A percentile compares a stretch with the other conserved stretches of the same genome.
phyloP scores from a whole-genome alignment of 2,329 filamentous ascomycete species.

The Ophiosphaerella herpotricha region DNA sequence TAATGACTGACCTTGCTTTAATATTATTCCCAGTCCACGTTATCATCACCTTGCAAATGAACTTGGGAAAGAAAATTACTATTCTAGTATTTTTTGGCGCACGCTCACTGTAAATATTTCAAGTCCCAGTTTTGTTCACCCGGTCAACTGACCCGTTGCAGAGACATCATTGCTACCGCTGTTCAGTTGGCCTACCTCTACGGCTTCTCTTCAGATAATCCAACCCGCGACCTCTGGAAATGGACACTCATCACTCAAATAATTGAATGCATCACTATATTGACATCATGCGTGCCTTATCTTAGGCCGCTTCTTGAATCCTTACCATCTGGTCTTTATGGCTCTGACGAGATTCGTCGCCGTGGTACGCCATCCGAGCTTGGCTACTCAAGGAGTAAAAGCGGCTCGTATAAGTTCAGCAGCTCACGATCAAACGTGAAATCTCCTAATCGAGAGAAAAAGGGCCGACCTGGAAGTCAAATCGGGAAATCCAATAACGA shows the following conservation, averaged over 20 bases:
- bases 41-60: constrained; percentile 43
- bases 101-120: constrained; percentile 29
- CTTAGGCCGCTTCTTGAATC: constrained; percentile 42
- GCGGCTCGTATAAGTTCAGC: constrained; percentile 37
- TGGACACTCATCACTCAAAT: constrained; percentile 42
- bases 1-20: constrained; percentile 40
- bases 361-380: constrained; percentile 36
- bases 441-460: constrained; percentile 5
- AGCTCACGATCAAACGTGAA: constrained; percentile 17
- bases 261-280: constrained; percentile 41
- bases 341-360: constrained; percentile 37
- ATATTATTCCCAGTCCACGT: constrained; percentile 42
- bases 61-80: constrained; percentile 37
- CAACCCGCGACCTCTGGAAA: constrained; percentile 39
- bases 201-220: constrained; percentile 31
- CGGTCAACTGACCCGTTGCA: constrained; percentile 10
- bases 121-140: background rate
- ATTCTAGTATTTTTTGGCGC: constrained; percentile 42
- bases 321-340: constrained; percentile 40
- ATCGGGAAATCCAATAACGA: constrained; percentile 24
- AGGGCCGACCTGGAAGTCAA: constrained; percentile 4
- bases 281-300: constrained; percentile 44
- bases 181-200: constrained; percentile 38
- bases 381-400: constrained; percentile 34
- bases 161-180: constrained; percentile 39